Base-by-base conservation (phyloP, 2,329 filamentous ascomycete genomes). In the Bipolaris bicolor region DNA sequence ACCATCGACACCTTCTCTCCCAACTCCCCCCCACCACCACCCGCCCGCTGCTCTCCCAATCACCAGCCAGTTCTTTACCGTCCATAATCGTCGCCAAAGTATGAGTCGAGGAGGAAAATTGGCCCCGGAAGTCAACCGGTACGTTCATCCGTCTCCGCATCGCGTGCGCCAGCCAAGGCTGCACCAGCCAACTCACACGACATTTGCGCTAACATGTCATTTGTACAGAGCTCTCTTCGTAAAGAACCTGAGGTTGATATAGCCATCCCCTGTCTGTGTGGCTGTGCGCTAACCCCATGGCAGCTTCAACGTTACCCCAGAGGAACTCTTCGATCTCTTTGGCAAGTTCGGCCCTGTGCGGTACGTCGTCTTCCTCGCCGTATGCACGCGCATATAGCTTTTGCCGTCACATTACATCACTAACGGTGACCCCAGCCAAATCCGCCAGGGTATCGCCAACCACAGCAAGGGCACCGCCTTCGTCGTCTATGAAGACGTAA, bases 41-140 rank as follows among this genome's bases (percentile, higher is more conserved):
- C 49, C 54, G 47, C 56, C 52, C 33, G 60, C 57, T 58, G 54
- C 48, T 54, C 44, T 55, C 63, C 53, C 54, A 59, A 48, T 61
- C 63, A 60, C 62, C 62, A 70, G 66, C 61, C 65, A 57, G 58
- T 67, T 64, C 45, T 55, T 65, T 52, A 56, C 40, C 56, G 52
- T 57, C 61, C 49, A 59, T 52, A 49, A 57, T 66, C 65, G 68
- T 68, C 69, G 64, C 69, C 73, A 74, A 92, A 90, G 88, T 88
- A 96, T 96, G 92, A 96, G 89, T 92, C 90, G 91, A 83, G 88
- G 88, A 84, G 90, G 89, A 83, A 98, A 97, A 88, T 90, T 98
- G 86, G 93, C 93, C 83, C 93, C 95, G 82, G 95, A 99, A 90
- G 93, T 97, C 84, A 98, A 98, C 86, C 90, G 92, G 92, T 96